phyloP scores from a whole-genome alignment of 345 rosid genomes.

The Brassica incana region DNA sequence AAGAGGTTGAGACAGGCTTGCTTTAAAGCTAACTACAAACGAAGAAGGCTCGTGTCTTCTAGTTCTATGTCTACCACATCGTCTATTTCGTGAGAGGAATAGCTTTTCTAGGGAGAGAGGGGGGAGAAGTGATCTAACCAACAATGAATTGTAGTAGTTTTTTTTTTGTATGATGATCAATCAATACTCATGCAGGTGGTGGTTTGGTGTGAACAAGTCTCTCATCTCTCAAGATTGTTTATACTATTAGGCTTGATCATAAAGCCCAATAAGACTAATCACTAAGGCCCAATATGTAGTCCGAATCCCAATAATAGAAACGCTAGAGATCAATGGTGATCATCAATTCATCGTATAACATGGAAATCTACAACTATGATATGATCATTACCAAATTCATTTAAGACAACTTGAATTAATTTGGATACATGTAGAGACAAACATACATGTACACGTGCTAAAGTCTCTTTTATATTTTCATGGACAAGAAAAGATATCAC shows the following conservation, averaged over 20 bases:
- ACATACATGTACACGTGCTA: conserved; percentile 17
- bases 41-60: conserved; percentile 36
- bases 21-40: conserved; percentile 82
- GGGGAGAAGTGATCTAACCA: neutral
- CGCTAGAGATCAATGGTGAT: conserved; percentile 8
- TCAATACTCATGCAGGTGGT: neutral
- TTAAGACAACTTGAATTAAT: neutral
- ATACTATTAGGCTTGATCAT: neutral
- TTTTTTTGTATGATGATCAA: neutral
- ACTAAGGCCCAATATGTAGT: neutral
- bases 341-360: neutral
- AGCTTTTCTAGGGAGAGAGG: neutral
- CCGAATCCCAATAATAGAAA: neutral
- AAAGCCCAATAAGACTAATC: neutral
- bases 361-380: neutral
- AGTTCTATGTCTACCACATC: neutral
- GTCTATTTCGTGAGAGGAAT: neutral
- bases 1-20: conserved; percentile 77
- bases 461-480: neutral
- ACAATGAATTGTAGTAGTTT: neutral
- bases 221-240: neutral
- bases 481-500: conserved; percentile 39
- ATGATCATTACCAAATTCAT: neutral
- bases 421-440: neutral
- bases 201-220: too few relatives aligned